Evolutionary conservation across 2,329 filamentous ascomycete species (phyloP).

Genomic region (Alternaria triticimaculans): DNA sequence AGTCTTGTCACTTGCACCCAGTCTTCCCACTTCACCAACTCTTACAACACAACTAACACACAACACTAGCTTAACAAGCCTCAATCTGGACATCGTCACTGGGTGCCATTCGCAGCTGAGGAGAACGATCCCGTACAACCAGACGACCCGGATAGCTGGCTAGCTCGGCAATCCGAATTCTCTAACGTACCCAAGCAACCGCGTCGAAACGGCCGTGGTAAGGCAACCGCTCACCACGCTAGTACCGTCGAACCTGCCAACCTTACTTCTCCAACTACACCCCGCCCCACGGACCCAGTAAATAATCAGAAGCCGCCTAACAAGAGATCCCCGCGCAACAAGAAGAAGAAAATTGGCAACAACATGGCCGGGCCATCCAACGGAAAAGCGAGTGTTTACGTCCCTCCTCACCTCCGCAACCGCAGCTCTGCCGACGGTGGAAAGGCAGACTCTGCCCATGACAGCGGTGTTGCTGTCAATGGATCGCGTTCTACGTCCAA

Average conservation of each 20-base stretch:
- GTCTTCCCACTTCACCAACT: background rate
- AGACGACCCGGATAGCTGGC: background rate
- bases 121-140: background rate
- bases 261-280: background rate
- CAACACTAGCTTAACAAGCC: constrained; percentile 9
- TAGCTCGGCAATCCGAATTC: constrained; percentile 10
- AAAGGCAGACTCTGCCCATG: constrained; percentile 10
- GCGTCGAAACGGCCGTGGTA: constrained; percentile 1
- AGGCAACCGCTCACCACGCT: constrained; percentile 4
- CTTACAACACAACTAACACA: constrained; percentile 9
- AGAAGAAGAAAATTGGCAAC: background rate
- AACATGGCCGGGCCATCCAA: constrained; percentile 11
- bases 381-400: constrained; percentile 13
- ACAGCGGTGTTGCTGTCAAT: background rate
- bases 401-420: constrained; percentile 38
- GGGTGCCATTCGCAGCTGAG: constrained; percentile 1
- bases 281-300: background rate
- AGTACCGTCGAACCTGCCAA: constrained; percentile 3
- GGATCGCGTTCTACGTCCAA: constrained; percentile 7
- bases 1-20: background rate
- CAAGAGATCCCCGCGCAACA: background rate
- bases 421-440: background rate
- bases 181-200: background rate
- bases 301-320: background rate
- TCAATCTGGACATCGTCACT: constrained; percentile 4